These are phyloP conservation scores for Paspalum notatum DNA, from an alignment of 176 grass and related monocot species.

Conservation along the genomic window DNA sequence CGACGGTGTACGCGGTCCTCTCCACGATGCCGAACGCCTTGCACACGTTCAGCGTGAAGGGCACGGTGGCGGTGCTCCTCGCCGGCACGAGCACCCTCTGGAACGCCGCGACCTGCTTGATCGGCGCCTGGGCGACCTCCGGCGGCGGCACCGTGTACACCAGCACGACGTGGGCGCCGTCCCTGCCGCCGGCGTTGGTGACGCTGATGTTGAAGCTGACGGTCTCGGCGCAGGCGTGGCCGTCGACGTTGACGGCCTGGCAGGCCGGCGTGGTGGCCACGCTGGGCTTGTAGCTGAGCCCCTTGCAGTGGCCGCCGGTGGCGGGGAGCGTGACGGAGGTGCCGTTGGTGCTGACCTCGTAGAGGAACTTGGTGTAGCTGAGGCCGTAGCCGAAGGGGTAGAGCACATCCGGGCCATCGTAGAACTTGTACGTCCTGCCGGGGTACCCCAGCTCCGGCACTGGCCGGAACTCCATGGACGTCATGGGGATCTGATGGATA, in stretches of 20 bases:
- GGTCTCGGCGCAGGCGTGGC: background rate
- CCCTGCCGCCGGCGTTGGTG: background rate
- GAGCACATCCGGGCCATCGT: slow-evolving; percentile 14
- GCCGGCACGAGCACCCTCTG: slow-evolving; percentile 28
- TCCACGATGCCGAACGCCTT: slow-evolving; percentile 42
- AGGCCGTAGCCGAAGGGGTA: slow-evolving; percentile 47
- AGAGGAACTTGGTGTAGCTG: slow-evolving; percentile 42
- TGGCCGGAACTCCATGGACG: slow-evolving; percentile 36
- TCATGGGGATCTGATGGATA: slow-evolving; percentile 28
- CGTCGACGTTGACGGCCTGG: slow-evolving; percentile 5
- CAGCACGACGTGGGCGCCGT: slow-evolving; percentile 26
- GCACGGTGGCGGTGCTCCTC: background rate
- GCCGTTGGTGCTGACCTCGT: background rate
- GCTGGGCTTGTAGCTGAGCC: slow-evolving; percentile 13
- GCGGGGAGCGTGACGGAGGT: background rate
- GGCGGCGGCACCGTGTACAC: slow-evolving; percentile 35
- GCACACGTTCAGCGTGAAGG: slow-evolving; percentile 41
- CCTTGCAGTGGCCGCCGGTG: background rate
- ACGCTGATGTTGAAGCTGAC: slow-evolving; percentile 35
- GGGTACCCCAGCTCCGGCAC: slow-evolving; percentile 28
- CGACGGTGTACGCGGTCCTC: slow-evolving; percentile 38
- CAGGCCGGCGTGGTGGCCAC: background rate
- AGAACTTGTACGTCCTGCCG: slow-evolving; percentile 44
- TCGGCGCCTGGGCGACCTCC: slow-evolving; percentile 33
- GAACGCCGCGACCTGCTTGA: slow-evolving; percentile 47